Evolutionary conservation across 495 filamentous ascomycete genomes (phyloP), one percentile per base, ranked within the genome.

Genomic region (Acidiella bohemica): DNA sequence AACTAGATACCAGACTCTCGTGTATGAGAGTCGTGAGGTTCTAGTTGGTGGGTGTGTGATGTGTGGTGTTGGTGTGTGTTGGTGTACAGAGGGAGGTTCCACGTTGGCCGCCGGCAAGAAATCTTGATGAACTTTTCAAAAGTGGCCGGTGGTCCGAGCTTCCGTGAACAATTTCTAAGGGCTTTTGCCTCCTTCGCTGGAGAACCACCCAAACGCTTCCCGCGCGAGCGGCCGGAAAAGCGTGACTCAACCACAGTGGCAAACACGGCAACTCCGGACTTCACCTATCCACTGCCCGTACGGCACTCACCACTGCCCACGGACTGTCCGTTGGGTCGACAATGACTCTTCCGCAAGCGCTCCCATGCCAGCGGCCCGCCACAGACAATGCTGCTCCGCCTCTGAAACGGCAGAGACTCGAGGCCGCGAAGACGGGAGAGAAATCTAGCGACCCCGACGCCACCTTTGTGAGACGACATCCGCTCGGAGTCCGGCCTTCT

Each of bases 401-500:
- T 10, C 6, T 18, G 17, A 32, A 4, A 13, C 41, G 25, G 52
- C 54, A 18, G 27, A n/a, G n/a, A n/a, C n/a, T n/a, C n/a, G n/a
- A n/a, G n/a, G n/a, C n/a, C n/a, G n/a, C n/a, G n/a, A n/a, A n/a
- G n/a, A n/a, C n/a, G n/a, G n/a, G n/a, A n/a, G n/a, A n/a, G n/a
- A n/a, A n/a, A n/a, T n/a, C n/a, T n/a, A n/a, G n/a, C n/a, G n/a
- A n/a, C n/a, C n/a, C 14, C 6, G 29, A 39, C 11, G 37, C 26
- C 29, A 41, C n/a, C 14, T 31, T 50, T 2, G 78, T 93, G 36
- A 80, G 81, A 12, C 65, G 67, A 29, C 90, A 97, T 65, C 88
- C 88, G 16, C 63, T 93, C 22, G 77, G 79, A 29, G 71, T 96
- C 49, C 92, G 84, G 53, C 90, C 90, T 0, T 71, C 75, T 52